Conservation (phyloP, 129 eudicot genomes). For the Cynara cardunculus region DNA sequence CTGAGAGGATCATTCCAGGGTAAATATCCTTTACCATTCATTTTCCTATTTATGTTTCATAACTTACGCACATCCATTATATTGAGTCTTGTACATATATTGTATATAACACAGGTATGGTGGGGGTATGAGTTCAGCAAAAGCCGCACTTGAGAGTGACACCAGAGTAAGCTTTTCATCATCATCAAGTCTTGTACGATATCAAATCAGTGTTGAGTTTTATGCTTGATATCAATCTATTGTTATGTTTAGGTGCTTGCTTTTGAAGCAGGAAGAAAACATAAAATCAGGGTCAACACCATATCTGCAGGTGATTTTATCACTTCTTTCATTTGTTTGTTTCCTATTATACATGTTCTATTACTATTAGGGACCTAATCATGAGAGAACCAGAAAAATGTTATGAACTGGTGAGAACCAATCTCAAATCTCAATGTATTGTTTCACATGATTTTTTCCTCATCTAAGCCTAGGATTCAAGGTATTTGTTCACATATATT, state of each 20-base stretch:
- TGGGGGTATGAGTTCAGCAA: conserved; percentile 99
- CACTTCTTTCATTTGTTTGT: background rate
- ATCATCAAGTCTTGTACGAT: background rate
- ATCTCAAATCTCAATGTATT: background rate
- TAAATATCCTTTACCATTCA: conserved; percentile 16
- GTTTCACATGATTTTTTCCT: background rate
- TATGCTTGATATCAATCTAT: background rate
- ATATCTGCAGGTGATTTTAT: conserved; percentile 82
- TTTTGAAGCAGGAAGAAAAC: conserved; percentile 95
- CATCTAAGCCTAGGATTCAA: background rate
- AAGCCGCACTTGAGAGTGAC: conserved; percentile 96
- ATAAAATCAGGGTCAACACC: conserved; percentile 84
- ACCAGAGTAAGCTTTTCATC: conserved; percentile 49
- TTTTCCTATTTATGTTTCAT: background rate
- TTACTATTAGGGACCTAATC: background rate
- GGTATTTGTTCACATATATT: background rate
- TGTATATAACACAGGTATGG: conserved; percentile 58
- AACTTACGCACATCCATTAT: background rate
- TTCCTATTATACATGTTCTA: background rate
- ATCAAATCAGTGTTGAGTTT: background rate
- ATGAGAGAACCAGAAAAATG: background rate
- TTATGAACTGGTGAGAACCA: background rate
- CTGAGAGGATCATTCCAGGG: conserved; percentile 97
- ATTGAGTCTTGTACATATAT: background rate
- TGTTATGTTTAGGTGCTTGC: conserved; percentile 68